These are phyloP conservation scores for Talaromyces sp. DNA, from an alignment of 2,329 filamentous ascomycete genomes.

Conservation along the genomic window DNA sequence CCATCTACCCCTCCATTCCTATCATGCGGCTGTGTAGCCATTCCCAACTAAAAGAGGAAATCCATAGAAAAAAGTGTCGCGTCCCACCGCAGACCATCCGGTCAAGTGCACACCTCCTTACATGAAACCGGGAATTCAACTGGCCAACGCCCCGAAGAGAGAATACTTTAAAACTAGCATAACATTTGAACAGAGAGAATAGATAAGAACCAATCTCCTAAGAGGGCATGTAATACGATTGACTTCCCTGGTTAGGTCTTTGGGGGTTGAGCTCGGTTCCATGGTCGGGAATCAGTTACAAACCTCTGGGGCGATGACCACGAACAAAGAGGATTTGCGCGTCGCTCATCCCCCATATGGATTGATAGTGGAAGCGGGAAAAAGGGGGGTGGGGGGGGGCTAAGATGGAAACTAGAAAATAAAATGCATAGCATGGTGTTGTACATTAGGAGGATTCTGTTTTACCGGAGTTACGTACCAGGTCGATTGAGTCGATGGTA, in stretches of 20 bases:
- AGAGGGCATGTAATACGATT: not conserved
- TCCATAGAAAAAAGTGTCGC: no score
- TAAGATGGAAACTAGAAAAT: not conserved
- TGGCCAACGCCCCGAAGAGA: not conserved
- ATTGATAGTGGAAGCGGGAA: not conserved
- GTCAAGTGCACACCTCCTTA: not conserved
- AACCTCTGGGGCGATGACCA: not conserved
- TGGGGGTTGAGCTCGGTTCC: not conserved
- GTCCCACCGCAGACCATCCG: not conserved
- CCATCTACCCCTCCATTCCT: conserved; percentile 2
- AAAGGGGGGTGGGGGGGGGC: not conserved
- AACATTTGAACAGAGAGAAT: not conserved
- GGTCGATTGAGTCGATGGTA: no score
- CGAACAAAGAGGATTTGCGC: not conserved
- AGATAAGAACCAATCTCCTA: not conserved
- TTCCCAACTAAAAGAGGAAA: not conserved
- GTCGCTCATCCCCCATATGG: not conserved
- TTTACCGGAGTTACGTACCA: no score
- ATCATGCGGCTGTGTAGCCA: not conserved
- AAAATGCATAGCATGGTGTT: not conserved
- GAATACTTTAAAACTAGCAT: not conserved
- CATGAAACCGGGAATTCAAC: not conserved
- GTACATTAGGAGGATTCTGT: no score
- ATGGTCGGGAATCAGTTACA: not conserved
- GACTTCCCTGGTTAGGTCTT: not conserved